Conservation (phyloP, 345 rosid species). For the Populus simonii region DNA sequence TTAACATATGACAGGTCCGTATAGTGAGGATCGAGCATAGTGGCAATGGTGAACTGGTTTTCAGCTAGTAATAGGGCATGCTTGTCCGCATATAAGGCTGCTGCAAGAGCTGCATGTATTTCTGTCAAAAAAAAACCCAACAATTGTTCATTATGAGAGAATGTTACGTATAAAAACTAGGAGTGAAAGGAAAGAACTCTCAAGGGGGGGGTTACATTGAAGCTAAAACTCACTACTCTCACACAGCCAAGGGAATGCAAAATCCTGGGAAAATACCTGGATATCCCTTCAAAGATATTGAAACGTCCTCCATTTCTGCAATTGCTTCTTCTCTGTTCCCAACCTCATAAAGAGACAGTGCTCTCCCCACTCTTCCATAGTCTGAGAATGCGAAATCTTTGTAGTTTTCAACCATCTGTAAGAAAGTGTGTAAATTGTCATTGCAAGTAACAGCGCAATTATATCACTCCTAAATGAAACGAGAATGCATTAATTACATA, state of each 20-base stretch:
- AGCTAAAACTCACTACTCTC: background rate
- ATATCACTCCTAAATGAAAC: background rate
- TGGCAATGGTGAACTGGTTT: constrained; percentile 57
- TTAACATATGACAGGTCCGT: constrained; percentile 51
- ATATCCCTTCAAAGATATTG: constrained; percentile 56
- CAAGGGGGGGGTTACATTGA: background rate
- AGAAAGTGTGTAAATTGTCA: background rate
- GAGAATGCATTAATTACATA: background rate
- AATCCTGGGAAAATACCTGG: constrained; percentile 35
- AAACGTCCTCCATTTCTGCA: constrained; percentile 65
- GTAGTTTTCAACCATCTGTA: constrained; percentile 50
- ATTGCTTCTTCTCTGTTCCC: constrained; percentile 57
- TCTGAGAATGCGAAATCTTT: constrained; percentile 60
- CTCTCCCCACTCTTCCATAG: constrained; percentile 61
- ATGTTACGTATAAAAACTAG: background rate
- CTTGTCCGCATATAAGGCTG: constrained; percentile 54
- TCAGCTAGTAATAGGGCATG: constrained; percentile 58
- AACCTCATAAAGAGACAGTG: constrained; percentile 50
- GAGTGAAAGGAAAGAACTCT: background rate
- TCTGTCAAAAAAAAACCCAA: constrained; percentile 28
- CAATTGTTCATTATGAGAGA: background rate
- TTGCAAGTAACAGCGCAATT: background rate
- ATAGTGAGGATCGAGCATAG: constrained; percentile 57
- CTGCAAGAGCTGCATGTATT: constrained; percentile 62
- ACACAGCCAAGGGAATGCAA: background rate